These are phyloP conservation scores for Orbilia ellipsospora DNA, from an alignment of 2,329 filamentous ascomycete genomes.

Conservation along the genomic window DNA sequence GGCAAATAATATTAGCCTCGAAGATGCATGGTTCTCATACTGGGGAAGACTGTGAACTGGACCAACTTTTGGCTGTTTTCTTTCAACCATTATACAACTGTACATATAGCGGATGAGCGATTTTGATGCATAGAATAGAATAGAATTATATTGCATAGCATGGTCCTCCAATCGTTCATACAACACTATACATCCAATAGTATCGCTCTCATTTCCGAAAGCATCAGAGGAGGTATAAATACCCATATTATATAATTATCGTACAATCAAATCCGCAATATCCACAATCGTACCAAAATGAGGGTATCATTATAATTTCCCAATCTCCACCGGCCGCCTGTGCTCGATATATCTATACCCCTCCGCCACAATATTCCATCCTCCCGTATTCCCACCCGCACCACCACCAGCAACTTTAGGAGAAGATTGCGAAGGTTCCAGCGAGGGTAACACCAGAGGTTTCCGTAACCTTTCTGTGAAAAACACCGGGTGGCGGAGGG, in stretches of 20 bases:
- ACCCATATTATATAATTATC: not conserved
- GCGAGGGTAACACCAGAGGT: slow-evolving; percentile 63
- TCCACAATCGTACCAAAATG: not conserved
- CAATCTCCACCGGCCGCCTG: slow-evolving; percentile 30
- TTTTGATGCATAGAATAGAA: slow-evolving; percentile 10
- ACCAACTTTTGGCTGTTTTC: too few species aligned
- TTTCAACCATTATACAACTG: too few species aligned
- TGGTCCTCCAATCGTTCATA: not conserved
- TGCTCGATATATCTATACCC: slow-evolving; percentile 71
- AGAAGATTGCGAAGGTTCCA: slow-evolving; percentile 20
- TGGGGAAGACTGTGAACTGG: not conserved
- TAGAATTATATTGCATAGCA: slow-evolving; percentile 6
- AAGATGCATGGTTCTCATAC: not conserved
- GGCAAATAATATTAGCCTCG: not conserved
- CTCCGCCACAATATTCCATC: slow-evolving; percentile 68
- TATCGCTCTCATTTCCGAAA: too few species aligned
- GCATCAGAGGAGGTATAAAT: too few species aligned
- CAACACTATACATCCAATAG: not conserved
- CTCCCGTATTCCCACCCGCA: slow-evolving; percentile 53
- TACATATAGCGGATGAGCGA: too few species aligned
- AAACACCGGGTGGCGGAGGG: slow-evolving; percentile 78
- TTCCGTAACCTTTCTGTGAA: slow-evolving; percentile 74
- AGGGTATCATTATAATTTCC: slow-evolving; percentile 23
- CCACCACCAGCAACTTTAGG: not conserved
- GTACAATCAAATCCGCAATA: not conserved